Evolutionary conservation across 2,329 filamentous ascomycete genomes (phyloP).

Genomic region (Fusarium sambucinum): DNA sequence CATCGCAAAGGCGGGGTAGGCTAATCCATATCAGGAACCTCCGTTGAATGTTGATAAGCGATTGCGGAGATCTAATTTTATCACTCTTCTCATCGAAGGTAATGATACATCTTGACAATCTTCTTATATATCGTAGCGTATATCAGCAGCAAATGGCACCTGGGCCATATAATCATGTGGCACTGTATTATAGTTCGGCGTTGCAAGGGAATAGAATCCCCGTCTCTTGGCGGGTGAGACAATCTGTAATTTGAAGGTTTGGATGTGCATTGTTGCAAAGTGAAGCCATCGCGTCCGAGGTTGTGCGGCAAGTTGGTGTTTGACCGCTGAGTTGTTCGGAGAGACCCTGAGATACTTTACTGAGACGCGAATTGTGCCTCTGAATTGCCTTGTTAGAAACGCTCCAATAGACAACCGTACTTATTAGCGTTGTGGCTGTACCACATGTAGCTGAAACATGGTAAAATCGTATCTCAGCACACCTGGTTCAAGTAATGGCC

Average conservation of each 20-base stretch:
- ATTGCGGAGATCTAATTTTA: neutral
- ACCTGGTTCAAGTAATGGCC: too few relatives aligned
- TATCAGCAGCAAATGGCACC: slow-evolving; percentile 27
- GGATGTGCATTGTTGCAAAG: slow-evolving; percentile 27
- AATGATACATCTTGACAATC: too few relatives aligned
- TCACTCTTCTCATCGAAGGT: neutral
- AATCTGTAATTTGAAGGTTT: slow-evolving; percentile 12
- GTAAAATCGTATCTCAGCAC: too few relatives aligned
- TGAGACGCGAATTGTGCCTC: neutral
- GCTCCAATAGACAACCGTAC: neutral
- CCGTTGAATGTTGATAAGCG: neutral
- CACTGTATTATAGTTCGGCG: slow-evolving; percentile 20
- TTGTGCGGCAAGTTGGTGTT: too few relatives aligned
- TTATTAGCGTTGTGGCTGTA: neutral
- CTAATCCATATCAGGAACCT: neutral
- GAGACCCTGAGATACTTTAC: too few relatives aligned
- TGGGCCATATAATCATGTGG: slow-evolving; percentile 13
- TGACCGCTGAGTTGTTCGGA: too few relatives aligned
- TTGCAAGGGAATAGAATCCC: slow-evolving; percentile 16
- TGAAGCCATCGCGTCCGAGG: neutral
- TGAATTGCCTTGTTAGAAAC: neutral
- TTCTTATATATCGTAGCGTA: neutral
- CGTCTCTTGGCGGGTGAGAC: neutral
- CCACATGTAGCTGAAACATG: too few relatives aligned
- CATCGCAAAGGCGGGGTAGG: slow-evolving; percentile 20